Evolutionary conservation across 2,329 filamentous ascomycete species (phyloP), one percentile per base, ranked within the genome.

Genomic region (Dactylellina cionopaga): DNA sequence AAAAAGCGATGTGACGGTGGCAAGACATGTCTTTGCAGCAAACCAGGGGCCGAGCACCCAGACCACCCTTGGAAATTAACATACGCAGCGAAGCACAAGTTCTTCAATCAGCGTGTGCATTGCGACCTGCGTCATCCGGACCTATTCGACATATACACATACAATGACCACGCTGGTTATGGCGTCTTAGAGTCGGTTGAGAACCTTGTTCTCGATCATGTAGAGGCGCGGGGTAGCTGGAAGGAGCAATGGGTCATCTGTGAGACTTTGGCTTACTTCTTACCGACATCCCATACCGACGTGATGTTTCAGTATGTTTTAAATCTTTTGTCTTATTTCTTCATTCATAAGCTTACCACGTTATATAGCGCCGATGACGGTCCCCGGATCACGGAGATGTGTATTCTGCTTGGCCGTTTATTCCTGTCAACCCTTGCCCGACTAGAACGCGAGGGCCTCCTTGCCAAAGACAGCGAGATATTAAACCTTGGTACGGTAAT

Each of bases 151-250:
- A 81, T 84, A 80, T 77, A 83, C 74, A 80, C 80, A 1, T 83
- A 79, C 75, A 84, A 83, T 55, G 81, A 84, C 69, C 81, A 81
- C 47, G 75, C 55, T 3, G 77, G 66, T 2, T 83, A 82, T 44
- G 83, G 83, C 0, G 55, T 77, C 5, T 41, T 84, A 0, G 82
- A 85, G 76, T 74, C 82, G 0, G 22, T 83, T 3, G 78, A 84
- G 75, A 84, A 84, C 55, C 66, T 80, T 4, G 43, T 84, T 1
- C 75, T 82, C 4, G 80, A 83, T 52, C 82, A 81, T 41, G 74
- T 76, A 2, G 80, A 82, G 56, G 80, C 78, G 2, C 70, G 74
- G 5, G 76, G 75, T 17, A 75, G 80, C 31, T 80, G 79, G 80
- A 79, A 78, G 49, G 80, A 81, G 66, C 78, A 81, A 71, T 83